phyloP scores from a whole-genome alignment of 352 stramenopile genomes.

The Blastocystis sp. region DNA sequence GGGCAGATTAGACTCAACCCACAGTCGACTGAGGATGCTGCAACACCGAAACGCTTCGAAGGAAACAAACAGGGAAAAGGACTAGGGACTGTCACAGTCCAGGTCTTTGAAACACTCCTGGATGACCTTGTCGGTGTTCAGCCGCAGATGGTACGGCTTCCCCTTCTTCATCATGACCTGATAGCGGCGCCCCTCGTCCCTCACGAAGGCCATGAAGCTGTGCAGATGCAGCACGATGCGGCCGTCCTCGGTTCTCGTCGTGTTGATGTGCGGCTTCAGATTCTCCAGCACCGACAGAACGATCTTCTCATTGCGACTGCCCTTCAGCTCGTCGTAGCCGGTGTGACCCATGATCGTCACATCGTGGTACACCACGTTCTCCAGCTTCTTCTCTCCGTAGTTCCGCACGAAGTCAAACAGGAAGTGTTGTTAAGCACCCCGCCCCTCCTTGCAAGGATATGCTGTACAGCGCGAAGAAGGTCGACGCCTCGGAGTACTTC shows the following conservation, averaged over 20 bases:
- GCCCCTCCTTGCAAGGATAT: conserved; percentile 16
- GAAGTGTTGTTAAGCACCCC: conserved; percentile 41
- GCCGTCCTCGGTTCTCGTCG: conserved; percentile 5
- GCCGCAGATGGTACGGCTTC: background rate
- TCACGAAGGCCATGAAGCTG: conserved; percentile 56
- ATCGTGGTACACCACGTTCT: conserved; percentile 65
- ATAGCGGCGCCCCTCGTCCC: conserved; percentile 46
- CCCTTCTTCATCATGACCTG: conserved; percentile 29
- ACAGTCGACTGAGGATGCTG: too few relatives aligned
- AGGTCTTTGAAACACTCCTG: conserved; percentile 38
- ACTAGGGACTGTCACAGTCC: conserved; percentile 1
- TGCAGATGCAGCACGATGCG: conserved; percentile 54
- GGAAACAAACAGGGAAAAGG: conserved; percentile 15
- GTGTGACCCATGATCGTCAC: conserved; percentile 58
- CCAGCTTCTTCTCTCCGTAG: conserved; percentile 51
- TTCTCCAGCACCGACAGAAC: conserved; percentile 11
- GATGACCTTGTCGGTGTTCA: conserved; percentile 29
- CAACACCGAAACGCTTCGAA: too few relatives aligned
- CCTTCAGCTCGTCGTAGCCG: conserved; percentile 34
- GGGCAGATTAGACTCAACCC: too few relatives aligned
- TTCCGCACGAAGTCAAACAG: conserved; percentile 25
- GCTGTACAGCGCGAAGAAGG: conserved; percentile 62
- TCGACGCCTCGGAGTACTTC: conserved; percentile 58
- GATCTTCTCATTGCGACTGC: conserved; percentile 55
- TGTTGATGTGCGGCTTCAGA: conserved; percentile 53